phyloP scores from a whole-genome alignment of 805 yeast genomes.

The Starmerella scarabaei region DNA sequence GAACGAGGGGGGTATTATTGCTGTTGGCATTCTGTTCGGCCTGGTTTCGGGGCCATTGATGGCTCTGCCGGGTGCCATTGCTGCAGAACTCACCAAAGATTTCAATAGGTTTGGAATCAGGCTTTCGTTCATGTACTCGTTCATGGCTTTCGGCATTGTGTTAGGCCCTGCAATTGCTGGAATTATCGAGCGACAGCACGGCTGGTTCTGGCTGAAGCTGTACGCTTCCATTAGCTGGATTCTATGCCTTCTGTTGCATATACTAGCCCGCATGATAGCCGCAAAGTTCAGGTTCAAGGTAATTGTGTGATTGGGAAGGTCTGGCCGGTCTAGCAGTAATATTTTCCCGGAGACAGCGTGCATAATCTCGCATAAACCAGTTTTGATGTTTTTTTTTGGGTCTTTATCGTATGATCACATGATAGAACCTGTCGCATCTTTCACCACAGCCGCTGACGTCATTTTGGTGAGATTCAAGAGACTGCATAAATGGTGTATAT shows the following conservation, averaged over 20 bases:
- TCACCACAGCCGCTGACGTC: too few species aligned
- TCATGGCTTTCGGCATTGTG: conserved; percentile 39
- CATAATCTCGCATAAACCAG: too few species aligned
- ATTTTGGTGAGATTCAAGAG: too few species aligned
- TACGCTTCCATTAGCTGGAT: conserved; percentile 11
- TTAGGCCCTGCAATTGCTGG: conserved; percentile 28
- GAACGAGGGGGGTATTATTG: conserved; percentile 24
- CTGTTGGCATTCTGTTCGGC: conserved; percentile 25
- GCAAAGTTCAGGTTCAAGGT: not conserved
- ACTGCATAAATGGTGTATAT: too few species aligned
- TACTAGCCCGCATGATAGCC: conserved; percentile 1
- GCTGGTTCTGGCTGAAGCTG: conserved; percentile 19
- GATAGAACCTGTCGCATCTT: too few species aligned
- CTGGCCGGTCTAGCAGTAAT: too few species aligned
- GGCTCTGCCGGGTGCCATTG: conserved; percentile 26
- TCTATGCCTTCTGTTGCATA: conserved; percentile 3
- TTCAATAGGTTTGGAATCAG: conserved; percentile 23
- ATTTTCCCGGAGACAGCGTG: too few species aligned
- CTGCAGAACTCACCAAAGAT: conserved; percentile 24
- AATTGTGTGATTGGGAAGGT: too few species aligned
- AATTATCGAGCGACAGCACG: conserved; percentile 17
- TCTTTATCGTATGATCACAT: too few species aligned
- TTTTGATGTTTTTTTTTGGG: too few species aligned
- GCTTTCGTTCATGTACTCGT: conserved; percentile 51
- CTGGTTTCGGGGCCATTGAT: conserved; percentile 26